Conservation (phyloP, 768 basidiomycete species). For the Hericium rajendrae region DNA sequence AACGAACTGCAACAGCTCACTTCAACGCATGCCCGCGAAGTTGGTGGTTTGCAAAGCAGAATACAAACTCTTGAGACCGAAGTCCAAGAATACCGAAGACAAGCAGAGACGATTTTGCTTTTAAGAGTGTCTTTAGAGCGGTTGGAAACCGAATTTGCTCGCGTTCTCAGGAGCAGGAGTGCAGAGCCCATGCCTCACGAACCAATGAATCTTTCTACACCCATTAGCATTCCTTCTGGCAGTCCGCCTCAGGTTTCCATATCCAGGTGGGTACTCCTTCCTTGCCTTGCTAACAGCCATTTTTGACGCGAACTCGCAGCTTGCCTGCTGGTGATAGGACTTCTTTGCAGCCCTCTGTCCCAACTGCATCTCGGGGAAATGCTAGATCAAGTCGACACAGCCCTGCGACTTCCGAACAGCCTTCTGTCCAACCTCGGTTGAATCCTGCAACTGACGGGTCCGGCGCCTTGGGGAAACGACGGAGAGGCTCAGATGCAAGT, state of each 20-base stretch:
- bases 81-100: constrained; percentile 8
- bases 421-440: constrained; percentile 11
- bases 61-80: constrained; percentile 6
- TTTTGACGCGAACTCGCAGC: background rate
- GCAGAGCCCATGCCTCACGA: constrained; percentile 7
- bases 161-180: background rate
- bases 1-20: constrained; percentile 11
- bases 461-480: constrained; percentile 54
- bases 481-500: constrained; percentile 40
- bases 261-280: constrained; percentile 3
- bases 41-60: constrained; percentile 7
- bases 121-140: constrained; percentile 9
- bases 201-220: constrained; percentile 3
- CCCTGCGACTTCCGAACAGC: constrained; percentile 12
- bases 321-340: background rate
- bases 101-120: constrained; percentile 9
- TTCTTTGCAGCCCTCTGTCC: background rate
- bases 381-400: constrained; percentile 3
- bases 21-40: constrained; percentile 7
- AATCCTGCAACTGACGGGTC: no score
- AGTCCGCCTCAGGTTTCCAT: constrained; percentile 2
- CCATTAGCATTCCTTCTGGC: constrained; percentile 1
- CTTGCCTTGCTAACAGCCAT: background rate
- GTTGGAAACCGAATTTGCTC: constrained; percentile 10
- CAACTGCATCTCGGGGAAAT: constrained; percentile 1